Evolutionary conservation across 768 basidiomycete genomes (phyloP).

Genomic region (Suillus alpinus): DNA sequence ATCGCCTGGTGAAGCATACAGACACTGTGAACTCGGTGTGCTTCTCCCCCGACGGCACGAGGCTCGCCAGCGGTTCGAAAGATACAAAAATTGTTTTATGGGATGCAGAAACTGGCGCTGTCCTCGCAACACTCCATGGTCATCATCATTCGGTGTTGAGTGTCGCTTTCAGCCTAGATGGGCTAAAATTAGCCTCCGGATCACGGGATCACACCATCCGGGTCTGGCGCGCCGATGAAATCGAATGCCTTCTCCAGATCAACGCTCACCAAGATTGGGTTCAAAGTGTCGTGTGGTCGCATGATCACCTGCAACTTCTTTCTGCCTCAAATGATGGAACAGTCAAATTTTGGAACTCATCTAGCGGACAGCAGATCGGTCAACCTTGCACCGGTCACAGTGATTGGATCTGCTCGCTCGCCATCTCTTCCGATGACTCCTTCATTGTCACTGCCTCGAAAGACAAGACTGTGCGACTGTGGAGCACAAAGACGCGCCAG

Average conservation of each 20-base stretch:
- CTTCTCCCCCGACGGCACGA: not conserved
- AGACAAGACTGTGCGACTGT: constrained; percentile 28
- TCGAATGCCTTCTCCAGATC: constrained; percentile 6
- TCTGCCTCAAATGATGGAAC: constrained; percentile 28
- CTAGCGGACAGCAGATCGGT: constrained; percentile 15
- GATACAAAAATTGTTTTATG: constrained; percentile 11
- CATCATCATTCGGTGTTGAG: constrained; percentile 13
- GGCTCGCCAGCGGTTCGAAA: constrained; percentile 6
- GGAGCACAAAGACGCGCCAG: constrained; percentile 7
- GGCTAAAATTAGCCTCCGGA: constrained; percentile 7
- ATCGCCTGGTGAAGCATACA: constrained; percentile 1
- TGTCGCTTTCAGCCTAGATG: constrained; percentile 22
- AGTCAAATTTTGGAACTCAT: constrained; percentile 27
- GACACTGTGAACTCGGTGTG: not conserved
- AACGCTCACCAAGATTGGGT: constrained; percentile 26
- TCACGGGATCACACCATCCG: constrained; percentile 18
- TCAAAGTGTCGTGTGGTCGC: constrained; percentile 28
- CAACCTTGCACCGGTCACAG: constrained; percentile 19
- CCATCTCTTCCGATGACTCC: constrained; percentile 26
- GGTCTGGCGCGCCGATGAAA: not conserved
- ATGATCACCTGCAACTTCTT: constrained; percentile 23
- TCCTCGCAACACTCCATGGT: constrained; percentile 17
- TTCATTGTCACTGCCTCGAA: constrained; percentile 28
- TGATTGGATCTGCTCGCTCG: constrained; percentile 21
- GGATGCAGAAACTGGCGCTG: constrained; percentile 22